Conservation (phyloP, 805 yeast species). For the Saturnispora saitoi region DNA sequence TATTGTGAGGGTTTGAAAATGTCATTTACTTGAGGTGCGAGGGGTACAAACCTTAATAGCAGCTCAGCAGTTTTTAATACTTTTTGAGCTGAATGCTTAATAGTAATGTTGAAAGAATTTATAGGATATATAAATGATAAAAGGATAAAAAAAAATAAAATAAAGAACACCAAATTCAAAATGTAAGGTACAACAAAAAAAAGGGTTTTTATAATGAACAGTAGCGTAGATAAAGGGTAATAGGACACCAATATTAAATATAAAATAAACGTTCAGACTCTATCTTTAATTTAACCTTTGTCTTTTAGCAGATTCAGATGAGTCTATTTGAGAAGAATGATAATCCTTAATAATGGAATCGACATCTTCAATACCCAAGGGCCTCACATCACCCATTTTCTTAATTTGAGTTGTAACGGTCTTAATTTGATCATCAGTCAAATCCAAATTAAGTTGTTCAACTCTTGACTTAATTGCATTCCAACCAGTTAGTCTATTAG, state of each 20-base stretch:
- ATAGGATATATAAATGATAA: not conserved
- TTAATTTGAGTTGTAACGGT: conserved; percentile 47
- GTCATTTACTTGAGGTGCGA: not conserved
- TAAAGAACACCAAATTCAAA: not conserved
- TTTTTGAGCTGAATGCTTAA: not conserved
- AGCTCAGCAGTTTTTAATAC: not conserved
- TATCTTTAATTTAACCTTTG: conserved; percentile 13
- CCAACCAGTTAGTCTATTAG: conserved; percentile 56
- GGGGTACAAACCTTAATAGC: not conserved
- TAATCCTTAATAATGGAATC: conserved; percentile 50
- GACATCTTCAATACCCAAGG: conserved; percentile 50
- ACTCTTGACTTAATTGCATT: conserved; percentile 54
- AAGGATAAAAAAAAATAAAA: not conserved
- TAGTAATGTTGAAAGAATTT: not conserved
- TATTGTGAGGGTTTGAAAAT: not conserved
- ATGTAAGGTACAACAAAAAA: not conserved
- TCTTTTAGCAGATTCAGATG: conserved; percentile 14
- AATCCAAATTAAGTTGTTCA: conserved; percentile 47
- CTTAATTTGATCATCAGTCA: conserved; percentile 50
- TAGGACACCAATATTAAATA: not conserved
- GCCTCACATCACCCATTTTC: conserved; percentile 51
- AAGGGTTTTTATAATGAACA: not conserved
- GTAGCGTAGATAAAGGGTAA: not conserved
- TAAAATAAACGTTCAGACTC: not conserved
- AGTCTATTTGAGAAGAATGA: conserved; percentile 28